Evolutionary conservation across 371 early-diverging fungal species (phyloP), one percentile per base, ranked within the genome.

Genomic region (Syncephalastrum racemosum): DNA sequence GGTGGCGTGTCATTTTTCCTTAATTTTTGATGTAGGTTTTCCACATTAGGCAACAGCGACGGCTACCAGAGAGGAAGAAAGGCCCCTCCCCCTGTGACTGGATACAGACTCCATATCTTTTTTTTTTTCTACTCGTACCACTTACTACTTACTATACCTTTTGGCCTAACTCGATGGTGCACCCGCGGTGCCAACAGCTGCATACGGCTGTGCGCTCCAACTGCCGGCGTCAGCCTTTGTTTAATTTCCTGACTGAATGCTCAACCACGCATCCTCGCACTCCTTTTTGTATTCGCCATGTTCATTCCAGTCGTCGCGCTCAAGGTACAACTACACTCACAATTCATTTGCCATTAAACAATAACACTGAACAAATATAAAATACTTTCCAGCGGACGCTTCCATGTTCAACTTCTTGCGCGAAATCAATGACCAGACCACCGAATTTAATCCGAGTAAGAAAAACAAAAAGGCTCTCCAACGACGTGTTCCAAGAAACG

Each of bases 131-230:
- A 4, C 31, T 31, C 12, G 10, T 31, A 10, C 12, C 36, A 31
- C 6, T 27, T 27, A 27, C 4, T 31, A 31, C 6, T 2, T 2
- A 10, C 36, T 31, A 31, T 2, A 31, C 36, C 12, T 31, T 31
- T 31, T 31, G 36, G 36, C 36, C 10, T 8, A 31, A 31, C 36
- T 31, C 36, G 36, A 72, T 73, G 74, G 66, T 60, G 52, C 68
- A 65, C 58, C 65, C 59, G 66, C 68, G 60, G 63, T 73, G 74
- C 53, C 58, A 58, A 50, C 67, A 64, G 41, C 58, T 73, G 64
- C 73, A 73, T 50, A 70, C 70, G 43, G 51, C 52, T n/a, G 55
- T 64, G 23, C 53, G 54, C 60, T 63, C n/a, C 67, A 54, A 10
- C 36, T 73, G 10, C 52, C 66, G 70, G 68, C 65, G 54, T 50